Conservation (phyloP, 2,329 filamentous ascomycete genomes). For the Pleomassaria siparia region DNA sequence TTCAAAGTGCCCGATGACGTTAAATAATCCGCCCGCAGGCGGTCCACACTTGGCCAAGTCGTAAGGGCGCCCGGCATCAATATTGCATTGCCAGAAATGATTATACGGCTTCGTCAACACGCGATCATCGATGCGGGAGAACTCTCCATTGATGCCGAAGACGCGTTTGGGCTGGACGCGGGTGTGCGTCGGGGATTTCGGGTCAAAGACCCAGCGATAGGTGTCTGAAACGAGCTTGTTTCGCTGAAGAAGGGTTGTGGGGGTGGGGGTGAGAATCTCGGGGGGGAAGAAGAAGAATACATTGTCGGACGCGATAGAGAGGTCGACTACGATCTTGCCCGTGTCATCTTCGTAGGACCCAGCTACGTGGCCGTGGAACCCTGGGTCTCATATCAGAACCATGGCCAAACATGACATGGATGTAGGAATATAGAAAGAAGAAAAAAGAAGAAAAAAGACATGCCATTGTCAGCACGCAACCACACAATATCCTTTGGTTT, state of each 20-base stretch:
- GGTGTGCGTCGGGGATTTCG: slow-evolving; percentile 27
- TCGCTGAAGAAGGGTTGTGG: slow-evolving; percentile 40
- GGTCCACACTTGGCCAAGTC: slow-evolving; percentile 36
- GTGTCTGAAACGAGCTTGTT: slow-evolving; percentile 44
- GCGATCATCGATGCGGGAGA: slow-evolving; percentile 50
- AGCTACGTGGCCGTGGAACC: slow-evolving; percentile 48
- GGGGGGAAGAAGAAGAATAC: slow-evolving; percentile 48
- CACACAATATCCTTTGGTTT: slow-evolving; percentile 57
- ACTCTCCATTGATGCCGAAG: slow-evolving; percentile 46
- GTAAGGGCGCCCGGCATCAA: slow-evolving; percentile 36
- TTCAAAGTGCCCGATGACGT: slow-evolving; percentile 36
- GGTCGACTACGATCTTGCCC: slow-evolving; percentile 43
- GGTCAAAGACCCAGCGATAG: slow-evolving; percentile 47
- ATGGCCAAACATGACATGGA: background rate
- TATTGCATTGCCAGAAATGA: slow-evolving; percentile 45
- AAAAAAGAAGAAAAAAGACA: background rate
- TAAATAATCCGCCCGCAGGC: slow-evolving; percentile 34
- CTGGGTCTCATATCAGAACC: slow-evolving; percentile 13
- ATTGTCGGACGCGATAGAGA: slow-evolving; percentile 45
- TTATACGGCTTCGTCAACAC: slow-evolving; percentile 44
- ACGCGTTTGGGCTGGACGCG: slow-evolving; percentile 33
- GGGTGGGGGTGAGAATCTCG: slow-evolving; percentile 31
- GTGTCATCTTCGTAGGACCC: slow-evolving; percentile 45
- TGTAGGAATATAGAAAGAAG: background rate
- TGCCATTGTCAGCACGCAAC: slow-evolving; percentile 56